Base-by-base conservation (phyloP, 2,329 filamentous ascomycete species). In the Parastagonospora nodorum region DNA sequence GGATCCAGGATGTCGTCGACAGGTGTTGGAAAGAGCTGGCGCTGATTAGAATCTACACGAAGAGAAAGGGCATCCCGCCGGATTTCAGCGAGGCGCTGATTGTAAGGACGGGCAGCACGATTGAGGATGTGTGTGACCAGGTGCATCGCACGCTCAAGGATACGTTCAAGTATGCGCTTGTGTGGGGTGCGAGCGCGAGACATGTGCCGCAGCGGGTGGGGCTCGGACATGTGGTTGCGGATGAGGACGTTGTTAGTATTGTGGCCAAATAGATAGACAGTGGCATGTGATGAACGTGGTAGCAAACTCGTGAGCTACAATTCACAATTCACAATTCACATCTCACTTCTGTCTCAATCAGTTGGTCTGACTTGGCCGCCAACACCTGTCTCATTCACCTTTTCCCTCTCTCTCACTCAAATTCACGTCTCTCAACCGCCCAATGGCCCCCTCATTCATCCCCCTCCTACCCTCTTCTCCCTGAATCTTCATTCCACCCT, bases 141-240 rank as follows among this genome's bases (percentile, higher is more conserved):
- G 89, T 99, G 61, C 94, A 99, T 77, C 83, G 94, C 55, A 94
- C 86, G 24, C 79, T 99, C 60, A 99, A 97, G 84, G 95, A 99
- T 57, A 96, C 92, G 4, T 99, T 97, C 83, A 99, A 97, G 80
- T 97, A 97, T 77, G 95, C 94, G 2, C 77, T 97, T 60, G 94
- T 99, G 0, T 99, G 95, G 95, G 94, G 94, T 4, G 92, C 92
- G 14, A 97, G 93, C 75, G 94, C 94, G 31, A 86, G 91, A 67
- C 95, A 99, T 79, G 82, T 97, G 31, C 94, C 95, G 31, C 94
- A 99, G 80, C 82, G 94, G 56, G 93, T 97, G 32, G 95, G 94
- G 1, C 75, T 99, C 66, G 80, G 84, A 6, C 94, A 99, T 80
- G 67, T 84, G 10, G 92, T 99, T 27, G 71, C 78, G 5, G 85